phyloP scores from a whole-genome alignment of 1,139 yeast species.

The Citeromyces hawaiiensis region DNA sequence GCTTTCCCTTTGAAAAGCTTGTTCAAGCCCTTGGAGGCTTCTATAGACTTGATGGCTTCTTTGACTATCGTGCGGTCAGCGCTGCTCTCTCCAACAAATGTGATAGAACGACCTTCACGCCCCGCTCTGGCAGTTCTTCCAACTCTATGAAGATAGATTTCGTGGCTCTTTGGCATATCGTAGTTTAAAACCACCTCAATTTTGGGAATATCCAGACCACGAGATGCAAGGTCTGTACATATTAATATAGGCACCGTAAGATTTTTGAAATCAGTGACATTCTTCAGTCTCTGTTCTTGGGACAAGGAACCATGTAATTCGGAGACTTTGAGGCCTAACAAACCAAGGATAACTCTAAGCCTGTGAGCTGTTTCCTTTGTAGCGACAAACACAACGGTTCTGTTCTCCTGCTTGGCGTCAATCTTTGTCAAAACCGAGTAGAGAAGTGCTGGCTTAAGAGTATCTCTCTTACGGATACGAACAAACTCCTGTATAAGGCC shows the following conservation, averaged over 20 bases:
- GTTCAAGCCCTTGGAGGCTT: conserved; percentile 17
- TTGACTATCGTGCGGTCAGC: conserved; percentile 81
- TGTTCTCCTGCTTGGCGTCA: conserved; percentile 43
- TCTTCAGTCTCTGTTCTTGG: conserved; percentile 87
- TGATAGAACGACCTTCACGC: conserved; percentile 82
- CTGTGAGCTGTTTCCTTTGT: conserved; percentile 86
- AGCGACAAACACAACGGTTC: conserved; percentile 83
- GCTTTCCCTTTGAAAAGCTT: conserved; percentile 20
- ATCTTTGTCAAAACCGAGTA: conserved; percentile 56
- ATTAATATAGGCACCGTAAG: conserved; percentile 75
- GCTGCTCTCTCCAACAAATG: conserved; percentile 85
- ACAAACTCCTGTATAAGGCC: conserved; percentile 88
- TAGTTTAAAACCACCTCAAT: conserved; percentile 87
- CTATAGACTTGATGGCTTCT: conserved; percentile 63
- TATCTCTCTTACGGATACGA: conserved; percentile 83
- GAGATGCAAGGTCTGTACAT: conserved; percentile 96
- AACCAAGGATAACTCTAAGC: conserved; percentile 72
- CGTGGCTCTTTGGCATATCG: conserved; percentile 92
- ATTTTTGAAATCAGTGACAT: conserved; percentile 71
- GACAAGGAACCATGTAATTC: conserved; percentile 91
- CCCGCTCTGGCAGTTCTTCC: conserved; percentile 99
- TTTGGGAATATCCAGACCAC: conserved; percentile 98
- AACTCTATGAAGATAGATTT: conserved; percentile 88
- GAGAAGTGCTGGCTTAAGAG: conserved; percentile 69
- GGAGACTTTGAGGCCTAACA: conserved; percentile 76